Evolutionary conservation across 2,329 filamentous ascomycete species (phyloP).

Genomic region (Geosmithia flava): DNA sequence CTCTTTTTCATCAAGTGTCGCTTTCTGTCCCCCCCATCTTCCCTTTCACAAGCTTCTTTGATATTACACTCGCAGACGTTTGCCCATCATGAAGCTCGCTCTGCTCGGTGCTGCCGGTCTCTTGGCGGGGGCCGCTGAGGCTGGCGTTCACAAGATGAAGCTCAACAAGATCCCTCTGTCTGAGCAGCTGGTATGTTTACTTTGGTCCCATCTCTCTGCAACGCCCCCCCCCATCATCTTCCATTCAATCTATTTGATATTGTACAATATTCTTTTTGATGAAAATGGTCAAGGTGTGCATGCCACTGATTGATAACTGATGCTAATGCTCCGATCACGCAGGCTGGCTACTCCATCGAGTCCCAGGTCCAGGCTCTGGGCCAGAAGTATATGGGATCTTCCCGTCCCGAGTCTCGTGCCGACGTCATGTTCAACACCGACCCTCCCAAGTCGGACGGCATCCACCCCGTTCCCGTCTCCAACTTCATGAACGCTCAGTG

Average conservation of each 20-base stretch:
- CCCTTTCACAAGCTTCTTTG: neutral
- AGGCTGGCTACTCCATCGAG: conserved; percentile 71
- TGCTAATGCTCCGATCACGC: neutral
- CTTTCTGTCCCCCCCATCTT: neutral
- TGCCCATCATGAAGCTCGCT: conserved; percentile 70
- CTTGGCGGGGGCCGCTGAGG: conserved; percentile 72
- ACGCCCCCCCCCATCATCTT: too few species aligned
- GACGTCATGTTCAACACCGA: conserved; percentile 72
- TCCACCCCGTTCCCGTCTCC: conserved; percentile 77
- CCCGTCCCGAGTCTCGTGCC: conserved; percentile 52
- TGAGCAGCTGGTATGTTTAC: conserved; percentile 74
- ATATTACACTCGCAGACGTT: neutral
- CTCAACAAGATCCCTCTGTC: conserved; percentile 90
- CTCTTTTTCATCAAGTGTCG: neutral
- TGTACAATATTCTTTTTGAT: neutral
- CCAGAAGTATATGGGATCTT: conserved; percentile 85
- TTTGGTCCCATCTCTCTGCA: neutral
- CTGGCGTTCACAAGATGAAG: conserved; percentile 90
- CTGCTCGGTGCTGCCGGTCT: conserved; percentile 60
- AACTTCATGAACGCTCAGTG: conserved; percentile 99
- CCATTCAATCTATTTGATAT: too few species aligned
- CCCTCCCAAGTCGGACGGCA: conserved; percentile 49
- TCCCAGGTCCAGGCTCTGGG: conserved; percentile 70
- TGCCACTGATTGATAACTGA: neutral
- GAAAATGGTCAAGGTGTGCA: neutral